Evolutionary conservation across 2,329 filamentous ascomycete species (phyloP), one percentile per base, ranked within the genome.

Genomic region (Botrytis medusae): DNA sequence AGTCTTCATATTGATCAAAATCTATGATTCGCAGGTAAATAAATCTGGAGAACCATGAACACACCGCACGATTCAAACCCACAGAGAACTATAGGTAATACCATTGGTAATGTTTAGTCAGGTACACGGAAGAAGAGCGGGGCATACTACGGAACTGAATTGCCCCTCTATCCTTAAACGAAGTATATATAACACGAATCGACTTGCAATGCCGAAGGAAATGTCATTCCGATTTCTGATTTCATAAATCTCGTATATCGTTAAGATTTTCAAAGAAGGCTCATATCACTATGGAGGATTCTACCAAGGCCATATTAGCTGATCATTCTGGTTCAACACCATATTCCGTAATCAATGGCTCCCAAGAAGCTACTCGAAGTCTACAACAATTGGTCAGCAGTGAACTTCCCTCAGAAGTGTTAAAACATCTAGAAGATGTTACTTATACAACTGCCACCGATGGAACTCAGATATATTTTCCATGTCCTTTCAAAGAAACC

Each of bases 401-500:
- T 73, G 77, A 79, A 71, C 72, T 80, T 29, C 76, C 77, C 20
- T 62, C 72, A 29, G 75, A 77, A 8, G 74, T 79, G 37, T 42
- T 73, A 54, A 72, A 75, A 60, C 75, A 79, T 68, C 60, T 79
- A 37, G 48, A 76, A 71, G 48, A 77, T 67, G 77, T 80, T 34
- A 74, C 72, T 37, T 76, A 79, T 60, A 78, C 76, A 14, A 78
- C 77, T 16, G 65, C 75, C 40, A 78, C 76, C 8, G 75, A 79
- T 77, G 78, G 76, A 25, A 78, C 75, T 40, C 75, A 77, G 61
- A 78, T 79, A 44, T 86, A 85, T 74, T 86, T 85, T 46, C 84
- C 84, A 0, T 85, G 84, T 20, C 84, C 84, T 0, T 84, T 85
- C 77, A 85, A 85, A 64, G 84, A 86, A 75, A 85, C 84, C 0